Evolutionary conservation across 2,329 filamentous ascomycete species (phyloP), one percentile per base, ranked within the genome.

Genomic region (Cyclaneusma minus): DNA sequence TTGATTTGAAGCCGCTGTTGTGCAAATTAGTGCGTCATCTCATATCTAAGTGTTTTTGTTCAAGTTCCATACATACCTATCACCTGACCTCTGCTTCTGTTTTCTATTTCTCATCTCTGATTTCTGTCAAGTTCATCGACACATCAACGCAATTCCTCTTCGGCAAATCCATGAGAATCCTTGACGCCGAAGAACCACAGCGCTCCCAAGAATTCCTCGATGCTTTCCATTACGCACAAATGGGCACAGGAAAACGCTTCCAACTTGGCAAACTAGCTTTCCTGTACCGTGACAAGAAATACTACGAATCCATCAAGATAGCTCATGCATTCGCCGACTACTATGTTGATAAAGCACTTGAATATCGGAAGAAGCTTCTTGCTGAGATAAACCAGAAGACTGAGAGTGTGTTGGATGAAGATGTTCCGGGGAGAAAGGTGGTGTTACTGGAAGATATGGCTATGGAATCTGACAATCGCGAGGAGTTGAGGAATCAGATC

Each of bases 71-170:
- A n/a, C n/a, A n/a, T n/a, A n/a, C n/a, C n/a, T n/a, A n/a, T 68
- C 8, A 60, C 70, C 32, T 40, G 70, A 10, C 58, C 63, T 25
- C 52, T 56, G 4, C 46, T 67, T 3, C 69, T 70, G 43, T 68
- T 67, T 40, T 51, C 54, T 28, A 48, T 68, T 14, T 68, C 64
- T 0, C 52, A n/a, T n/a, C n/a, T n/a, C n/a, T n/a, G n/a, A n/a
- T n/a, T n/a, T n/a, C n/a, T n/a, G n/a, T 13, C 7, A 13, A 25
- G 23, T 25, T 70, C 0, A 55, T 77, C 10, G 71, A 78, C 31
- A 63, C 67, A 0, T 67, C 70, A 0, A 77, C 70, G 0, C 66
- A 72, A 24, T 75, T 78, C 36, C 49, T 79, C 6, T 70, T 78
- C 22, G 72, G 73, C 6, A 56, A 67, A 29, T 62, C 56, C 22